Base-by-base conservation (phyloP, 2,329 filamentous ascomycete species). In the Nothomitra cinnamomea region DNA sequence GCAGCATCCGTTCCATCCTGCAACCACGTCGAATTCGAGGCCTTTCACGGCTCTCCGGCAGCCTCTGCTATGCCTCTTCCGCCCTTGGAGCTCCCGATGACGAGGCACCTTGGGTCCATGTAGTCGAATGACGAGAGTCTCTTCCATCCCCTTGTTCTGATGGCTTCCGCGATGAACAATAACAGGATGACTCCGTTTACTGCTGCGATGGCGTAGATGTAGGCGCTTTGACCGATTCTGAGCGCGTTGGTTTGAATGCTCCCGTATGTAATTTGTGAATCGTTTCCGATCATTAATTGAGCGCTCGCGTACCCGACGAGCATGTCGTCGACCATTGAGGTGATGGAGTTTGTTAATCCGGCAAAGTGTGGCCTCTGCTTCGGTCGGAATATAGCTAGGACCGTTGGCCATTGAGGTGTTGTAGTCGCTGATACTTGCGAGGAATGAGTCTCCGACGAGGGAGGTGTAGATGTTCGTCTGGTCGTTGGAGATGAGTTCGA, bases 391-490 rank as follows among this genome's bases (percentile, higher is more conserved):
- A 54, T 19, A 51, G 12, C 32, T 51, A 35, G 28, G 22, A 28
- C 45, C 48, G 12, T 41, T n/a, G n/a, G 47, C 48, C 6, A 12
- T 38, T 43, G 28, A 32, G 28, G 28, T 32, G 10, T 32, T 32
- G 28, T 54, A 62, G 3, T 60, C 58, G 6, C 57, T 60, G 41
- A 67, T 64, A 53, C 62, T 66, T 8, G 61, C 57, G 32, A 66
- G 64, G 42, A 69, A 58, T 1, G 66, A 62, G 43, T 65, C 58
- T 17, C 66, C 66, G 1, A 68, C 60, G 0, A 65, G 60, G 0
- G 66, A 69, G 19, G 64, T 61, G 56, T 67, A 66, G 1, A 69
- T 48, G 41, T 64, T 69, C 1, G 63, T 68, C 54, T 66, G 58
- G 54, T 66, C 65, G 49, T 67, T 67, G 3, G 66, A 62, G 19